Evolutionary conservation across 2,329 filamentous ascomycete species (phyloP).

Genomic region (Penicillium sp.): DNA sequence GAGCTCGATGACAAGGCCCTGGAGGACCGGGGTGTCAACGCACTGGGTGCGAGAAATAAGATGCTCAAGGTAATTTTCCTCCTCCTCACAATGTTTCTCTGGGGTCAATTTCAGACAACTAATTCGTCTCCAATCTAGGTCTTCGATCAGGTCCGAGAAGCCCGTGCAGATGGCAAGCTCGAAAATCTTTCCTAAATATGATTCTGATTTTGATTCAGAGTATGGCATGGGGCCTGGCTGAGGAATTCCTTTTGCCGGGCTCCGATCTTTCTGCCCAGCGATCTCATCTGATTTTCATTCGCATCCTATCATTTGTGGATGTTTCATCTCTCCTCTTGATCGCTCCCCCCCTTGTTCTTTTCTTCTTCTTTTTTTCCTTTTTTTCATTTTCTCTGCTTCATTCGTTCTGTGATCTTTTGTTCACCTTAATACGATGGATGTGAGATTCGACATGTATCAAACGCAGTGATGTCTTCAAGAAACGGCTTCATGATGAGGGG

Average conservation of each 20-base stretch:
- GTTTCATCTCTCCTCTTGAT: slow-evolving; percentile 19
- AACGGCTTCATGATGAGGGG: slow-evolving; percentile 35
- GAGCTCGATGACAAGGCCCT: slow-evolving; percentile 91
- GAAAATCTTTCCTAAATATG: slow-evolving; percentile 40
- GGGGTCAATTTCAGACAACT: slow-evolving; percentile 34
- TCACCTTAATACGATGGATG: slow-evolving; percentile 34
- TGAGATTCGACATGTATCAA: slow-evolving; percentile 36
- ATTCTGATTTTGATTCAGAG: slow-evolving; percentile 19
- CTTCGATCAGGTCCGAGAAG: slow-evolving; percentile 92
- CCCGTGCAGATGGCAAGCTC: slow-evolving; percentile 75
- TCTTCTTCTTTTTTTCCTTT: slow-evolving; percentile 12
- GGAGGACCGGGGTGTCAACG: slow-evolving; percentile 92
- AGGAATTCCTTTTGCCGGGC: neutral
- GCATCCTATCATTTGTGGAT: slow-evolving; percentile 24
- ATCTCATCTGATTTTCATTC: slow-evolving; percentile 26
- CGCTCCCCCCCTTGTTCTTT: slow-evolving; percentile 13
- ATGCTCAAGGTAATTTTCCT: slow-evolving; percentile 82
- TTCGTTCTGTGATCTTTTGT: slow-evolving; percentile 38
- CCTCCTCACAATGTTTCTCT: neutral
- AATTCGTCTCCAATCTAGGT: slow-evolving; percentile 58
- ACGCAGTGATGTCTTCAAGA: slow-evolving; percentile 35
- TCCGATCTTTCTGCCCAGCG: slow-evolving; percentile 25
- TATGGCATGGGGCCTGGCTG: slow-evolving; percentile 18
- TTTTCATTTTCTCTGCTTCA: slow-evolving; percentile 18
- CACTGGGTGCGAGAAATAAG: slow-evolving; percentile 91